Evolutionary conservation across 495 filamentous ascomycete species (phyloP).

Genomic region (Penicillium dipodomyicola): DNA sequence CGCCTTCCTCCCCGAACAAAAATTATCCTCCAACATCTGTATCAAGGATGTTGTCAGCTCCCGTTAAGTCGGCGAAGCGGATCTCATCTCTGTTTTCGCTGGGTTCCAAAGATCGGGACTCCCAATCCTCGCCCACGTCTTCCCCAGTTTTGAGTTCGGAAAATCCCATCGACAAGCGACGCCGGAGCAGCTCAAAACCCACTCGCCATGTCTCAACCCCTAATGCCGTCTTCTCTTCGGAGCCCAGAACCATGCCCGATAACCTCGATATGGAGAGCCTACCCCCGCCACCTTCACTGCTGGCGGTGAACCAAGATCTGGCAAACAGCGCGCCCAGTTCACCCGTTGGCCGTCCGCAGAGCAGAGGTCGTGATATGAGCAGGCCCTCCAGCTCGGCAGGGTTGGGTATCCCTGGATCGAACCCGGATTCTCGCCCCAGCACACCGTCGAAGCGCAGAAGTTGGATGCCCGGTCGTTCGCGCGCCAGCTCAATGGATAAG

Average conservation of each 20-base stretch:
- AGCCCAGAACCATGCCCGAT: constrained; percentile 34
- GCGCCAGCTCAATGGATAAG: constrained; percentile 38
- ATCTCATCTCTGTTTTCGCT: constrained; percentile 50
- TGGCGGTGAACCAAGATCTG: constrained; percentile 43
- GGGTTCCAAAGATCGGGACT: constrained; percentile 38
- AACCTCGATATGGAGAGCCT: constrained; percentile 37
- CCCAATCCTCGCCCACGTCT: constrained; percentile 15
- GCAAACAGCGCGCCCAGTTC: constrained; percentile 36
- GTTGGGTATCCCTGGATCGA: constrained; percentile 37
- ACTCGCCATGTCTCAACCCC: constrained; percentile 41
- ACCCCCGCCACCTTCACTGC: constrained; percentile 44
- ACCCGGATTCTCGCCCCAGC: constrained; percentile 39
- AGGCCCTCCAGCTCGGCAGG: constrained; percentile 39
- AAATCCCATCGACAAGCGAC: constrained; percentile 21
- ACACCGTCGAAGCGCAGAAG: constrained; percentile 50
- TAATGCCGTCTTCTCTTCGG: constrained; percentile 26
- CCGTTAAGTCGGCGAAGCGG: constrained; percentile 50
- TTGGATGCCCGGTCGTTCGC: constrained; percentile 52
- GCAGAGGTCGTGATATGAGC: constrained; percentile 41
- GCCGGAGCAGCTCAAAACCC: constrained; percentile 37
- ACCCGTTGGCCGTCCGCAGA: constrained; percentile 36
- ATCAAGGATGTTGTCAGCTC: constrained; percentile 47
- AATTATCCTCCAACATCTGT: constrained; percentile 4
- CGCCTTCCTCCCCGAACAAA: not conserved
- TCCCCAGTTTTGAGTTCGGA: constrained; percentile 18